Evolutionary conservation across 139 green algal genomes (phyloP).

Genomic region (Chlamydomonas incerta): DNA sequence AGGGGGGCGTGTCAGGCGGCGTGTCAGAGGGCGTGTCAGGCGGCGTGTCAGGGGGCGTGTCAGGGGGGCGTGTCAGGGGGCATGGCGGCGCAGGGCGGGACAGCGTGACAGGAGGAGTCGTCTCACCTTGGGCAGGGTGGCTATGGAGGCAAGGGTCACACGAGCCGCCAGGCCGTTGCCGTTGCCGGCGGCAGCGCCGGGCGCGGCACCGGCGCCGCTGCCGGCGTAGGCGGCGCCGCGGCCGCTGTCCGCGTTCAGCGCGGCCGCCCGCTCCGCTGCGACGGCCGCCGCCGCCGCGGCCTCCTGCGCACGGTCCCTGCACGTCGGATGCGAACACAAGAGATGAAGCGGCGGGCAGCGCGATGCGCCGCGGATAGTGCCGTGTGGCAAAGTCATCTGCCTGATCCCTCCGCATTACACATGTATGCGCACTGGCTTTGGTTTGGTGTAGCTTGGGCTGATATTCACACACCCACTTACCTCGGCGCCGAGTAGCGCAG

Average conservation of each 20-base stretch:
- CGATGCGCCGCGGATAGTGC: too few relatives aligned
- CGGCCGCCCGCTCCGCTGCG: conserved; percentile 63
- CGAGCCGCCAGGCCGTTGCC: background rate
- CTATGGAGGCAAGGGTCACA: conserved; percentile 33
- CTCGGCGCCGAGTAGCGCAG: conserved; percentile 35
- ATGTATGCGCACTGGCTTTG: too few relatives aligned
- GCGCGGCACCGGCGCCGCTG: background rate
- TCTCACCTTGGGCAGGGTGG: conserved; percentile 54
- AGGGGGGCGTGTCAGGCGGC: background rate
- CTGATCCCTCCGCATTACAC: too few relatives aligned
- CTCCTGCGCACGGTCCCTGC: conserved; percentile 26
- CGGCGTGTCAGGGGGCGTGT: too few relatives aligned
- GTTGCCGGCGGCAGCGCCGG: background rate
- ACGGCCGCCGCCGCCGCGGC: conserved; percentile 1
- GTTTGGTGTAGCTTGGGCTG: too few relatives aligned
- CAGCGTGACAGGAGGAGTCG: too few relatives aligned
- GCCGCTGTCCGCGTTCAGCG: conserved; percentile 73
- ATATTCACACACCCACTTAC: too few relatives aligned
- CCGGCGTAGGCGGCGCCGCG: conserved; percentile 53
- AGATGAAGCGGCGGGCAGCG: too few relatives aligned
- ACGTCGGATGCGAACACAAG: background rate
- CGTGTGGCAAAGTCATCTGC: too few relatives aligned
- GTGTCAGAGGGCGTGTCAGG: background rate
- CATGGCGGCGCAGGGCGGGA: too few relatives aligned
- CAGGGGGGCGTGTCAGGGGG: too few relatives aligned